phyloP scores from a whole-genome alignment of 371 early-diverging fungal genomes.

The Neoconidiobolus thromboides region DNA sequence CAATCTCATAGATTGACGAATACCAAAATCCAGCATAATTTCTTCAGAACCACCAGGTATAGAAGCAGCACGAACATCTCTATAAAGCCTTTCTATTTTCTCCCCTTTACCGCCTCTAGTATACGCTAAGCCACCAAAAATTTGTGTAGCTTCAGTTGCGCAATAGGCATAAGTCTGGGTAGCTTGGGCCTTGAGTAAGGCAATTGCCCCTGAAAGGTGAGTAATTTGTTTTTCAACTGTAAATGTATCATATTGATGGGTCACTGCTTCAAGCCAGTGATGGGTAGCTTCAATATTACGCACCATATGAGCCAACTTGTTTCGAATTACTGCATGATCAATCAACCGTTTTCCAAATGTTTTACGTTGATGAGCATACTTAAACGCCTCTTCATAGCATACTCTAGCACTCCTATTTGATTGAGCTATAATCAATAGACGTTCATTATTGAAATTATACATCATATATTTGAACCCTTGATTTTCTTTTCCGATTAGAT shows the following conservation, averaged over 20 bases:
- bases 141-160: slow-evolving; percentile 77
- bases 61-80: slow-evolving; percentile 70
- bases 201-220: slow-evolving; percentile 69
- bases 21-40: slow-evolving; percentile 58
- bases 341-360: slow-evolving; percentile 66
- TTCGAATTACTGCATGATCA: slow-evolving; percentile 41
- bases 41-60: slow-evolving; percentile 83
- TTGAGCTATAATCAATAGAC: slow-evolving; percentile 58
- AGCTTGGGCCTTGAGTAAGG: slow-evolving; percentile 65
- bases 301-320: slow-evolving; percentile 55
- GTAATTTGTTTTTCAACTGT: slow-evolving; percentile 38
- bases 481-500: slow-evolving; percentile 71
- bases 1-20: slow-evolving; percentile 52
- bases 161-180: slow-evolving; percentile 74
- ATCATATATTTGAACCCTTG: slow-evolving; percentile 66
- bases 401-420: slow-evolving; percentile 71
- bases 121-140: slow-evolving; percentile 77
- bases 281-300: slow-evolving; percentile 73
- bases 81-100: slow-evolving; percentile 64
- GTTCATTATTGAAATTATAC: slow-evolving; percentile 61
- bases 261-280: slow-evolving; percentile 59
- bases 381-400: slow-evolving; percentile 66
- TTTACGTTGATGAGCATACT: slow-evolving; percentile 70
- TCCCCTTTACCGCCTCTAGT: slow-evolving; percentile 66
- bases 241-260: slow-evolving; percentile 45